Base-by-base conservation (phyloP, 2,329 filamentous ascomycete species). In the Nemania bipapillata region DNA sequence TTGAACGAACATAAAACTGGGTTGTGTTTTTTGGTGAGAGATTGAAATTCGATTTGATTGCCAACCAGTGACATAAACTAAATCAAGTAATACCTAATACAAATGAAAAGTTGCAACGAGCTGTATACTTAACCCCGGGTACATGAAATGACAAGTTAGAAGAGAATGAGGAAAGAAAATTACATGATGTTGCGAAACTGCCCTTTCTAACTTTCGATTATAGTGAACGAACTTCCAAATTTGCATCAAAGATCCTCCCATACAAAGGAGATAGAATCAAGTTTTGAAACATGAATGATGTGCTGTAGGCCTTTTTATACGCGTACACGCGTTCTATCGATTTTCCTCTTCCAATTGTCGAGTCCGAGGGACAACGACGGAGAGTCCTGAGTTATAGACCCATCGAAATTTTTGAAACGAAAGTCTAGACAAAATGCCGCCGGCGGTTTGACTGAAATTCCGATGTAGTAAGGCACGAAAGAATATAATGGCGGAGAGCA, bases 301-400 rank as follows among this genome's bases (percentile, higher is more conserved):
- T 65, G 6, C 56, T n/a, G 66, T 68, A 15, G 4, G 24, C 56
- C 62, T 50, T 65, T 50, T 50, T 40, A n/a, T 11, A 20, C 37
- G n/a, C 12, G 11, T 57, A 32, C 5, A 20, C 37, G n/a, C 12
- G 11, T 57, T 40, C 66, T 65, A 57, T 68, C 66, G 56, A 68
- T 61, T 57, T 59, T 32, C 22, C 20, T 35, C 32, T 24, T 40
- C 26, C 26, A 12, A 26, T 37, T 40, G 22, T 42, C 32, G 47
- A 20, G 5, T 30, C 30, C 4, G 9, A 7, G 26, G 15, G 15
- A 24, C 32, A n/a, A 24, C 30, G 32, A 17, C 35, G n/a, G 37
- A 37, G 28, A 54, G 47, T 40, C 6, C 54, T 53, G 37, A 9
- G 17, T 42, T 7, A 2, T n/a, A 54, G 17, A 17, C 11, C 15